Evolutionary conservation across 2,329 filamentous ascomycete genomes (phyloP).

Genomic region (Dothiorella sarmentorum): DNA sequence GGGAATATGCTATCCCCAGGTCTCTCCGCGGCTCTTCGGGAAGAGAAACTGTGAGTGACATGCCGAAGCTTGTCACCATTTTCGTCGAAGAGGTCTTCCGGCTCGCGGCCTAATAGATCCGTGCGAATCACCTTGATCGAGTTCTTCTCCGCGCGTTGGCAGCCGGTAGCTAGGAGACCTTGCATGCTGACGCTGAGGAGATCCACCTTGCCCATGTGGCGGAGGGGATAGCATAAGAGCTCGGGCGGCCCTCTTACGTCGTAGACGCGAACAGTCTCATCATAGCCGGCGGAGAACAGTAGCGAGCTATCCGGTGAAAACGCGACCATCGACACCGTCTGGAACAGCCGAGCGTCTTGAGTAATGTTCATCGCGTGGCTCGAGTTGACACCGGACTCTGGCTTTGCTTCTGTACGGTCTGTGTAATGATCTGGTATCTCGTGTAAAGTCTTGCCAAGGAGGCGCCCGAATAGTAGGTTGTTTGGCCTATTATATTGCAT

Average conservation of each 20-base stretch:
- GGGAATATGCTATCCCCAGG: conserved; percentile 31
- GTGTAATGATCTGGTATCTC: conserved; percentile 55
- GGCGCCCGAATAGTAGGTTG: conserved; percentile 55
- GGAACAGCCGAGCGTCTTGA: conserved; percentile 53
- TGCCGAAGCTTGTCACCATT: conserved; percentile 20
- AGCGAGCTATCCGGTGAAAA: conserved; percentile 47
- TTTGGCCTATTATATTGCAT: conserved; percentile 59
- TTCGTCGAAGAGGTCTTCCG: conserved; percentile 9
- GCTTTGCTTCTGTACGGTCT: conserved; percentile 38
- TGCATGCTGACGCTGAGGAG: conserved; percentile 46
- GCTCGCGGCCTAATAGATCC: too few species aligned
- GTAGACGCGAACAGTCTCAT: conserved; percentile 47
- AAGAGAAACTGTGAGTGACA: conserved; percentile 28
- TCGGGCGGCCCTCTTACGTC: conserved; percentile 29
- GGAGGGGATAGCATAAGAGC: not conserved
- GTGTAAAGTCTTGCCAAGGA: conserved; percentile 39
- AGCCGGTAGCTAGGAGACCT: conserved; percentile 49
- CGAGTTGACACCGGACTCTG: conserved; percentile 41
- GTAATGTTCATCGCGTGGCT: conserved; percentile 45
- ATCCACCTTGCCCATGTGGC: conserved; percentile 49
- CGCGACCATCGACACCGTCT: conserved; percentile 53
- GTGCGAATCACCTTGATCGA: conserved; percentile 37
- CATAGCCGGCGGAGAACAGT: conserved; percentile 55
- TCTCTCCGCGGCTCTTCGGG: conserved; percentile 28
- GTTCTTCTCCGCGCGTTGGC: conserved; percentile 30